Base-by-base conservation (phyloP, 805 yeast species). In the Monosporozyma aerobia region DNA sequence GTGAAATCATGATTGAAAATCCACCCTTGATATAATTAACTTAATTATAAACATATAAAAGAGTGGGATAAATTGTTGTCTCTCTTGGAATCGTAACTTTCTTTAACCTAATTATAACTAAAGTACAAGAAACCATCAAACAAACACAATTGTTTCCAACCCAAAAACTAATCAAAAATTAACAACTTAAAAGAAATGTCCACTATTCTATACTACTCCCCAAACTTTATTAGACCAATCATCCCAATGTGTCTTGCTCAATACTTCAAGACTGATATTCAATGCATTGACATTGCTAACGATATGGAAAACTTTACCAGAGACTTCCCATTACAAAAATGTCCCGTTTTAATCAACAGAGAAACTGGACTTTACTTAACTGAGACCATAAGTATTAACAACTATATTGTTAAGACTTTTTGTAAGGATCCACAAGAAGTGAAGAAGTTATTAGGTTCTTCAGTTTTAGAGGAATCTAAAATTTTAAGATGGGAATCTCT, bases 401-500 rank as follows among this genome's bases (percentile, higher is more conserved):
- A 76, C 69, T 82, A 83, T 74, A 53, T 65, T 59, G 68, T 71
- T 50, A 60, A 64, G 50, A 63, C 72, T 9, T 40, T 40, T 27
- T 61, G 69, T 45, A 62, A 63, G 33, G 70, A 68, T 35, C 65
- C 67, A 53, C 56, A 73, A 68, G 59, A 61, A 32, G 60, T 63
- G 52, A 63, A 71, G 52, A 70, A 70, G 56, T 75, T 84, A 59
- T 73, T 80, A 58, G 97, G 96, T 63, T 51, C 55, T 1, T 54
- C 53, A 5, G 47, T 46, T 23, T 27, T 19, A 84, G 60, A 75
- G 11, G 41, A 79, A 67, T 58, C 63, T 30, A 50, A 53, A 16
- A 74, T 87, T 63, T 69, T 89, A 61, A 82, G 75, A 71, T 90
- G 95, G 94, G 63, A 82, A 67, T 86, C 95, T 2, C 73, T 86